Conservation (phyloP, 2,329 filamentous ascomycete genomes). For the Aspergillus udagawae region DNA sequence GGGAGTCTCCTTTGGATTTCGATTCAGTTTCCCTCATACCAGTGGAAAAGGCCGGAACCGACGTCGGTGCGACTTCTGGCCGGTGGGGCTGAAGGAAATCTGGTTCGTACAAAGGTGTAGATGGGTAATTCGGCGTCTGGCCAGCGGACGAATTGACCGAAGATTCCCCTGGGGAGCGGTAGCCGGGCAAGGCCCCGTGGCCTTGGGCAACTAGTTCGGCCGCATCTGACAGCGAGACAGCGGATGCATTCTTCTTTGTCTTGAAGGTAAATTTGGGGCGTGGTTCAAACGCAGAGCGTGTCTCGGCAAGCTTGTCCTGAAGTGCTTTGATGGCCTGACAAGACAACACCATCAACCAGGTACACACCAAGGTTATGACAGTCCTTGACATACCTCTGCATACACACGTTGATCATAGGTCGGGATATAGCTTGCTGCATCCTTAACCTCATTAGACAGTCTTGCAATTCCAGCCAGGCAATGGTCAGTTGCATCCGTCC, state of each 20-base stretch:
- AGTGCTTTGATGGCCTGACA: conserved; percentile 71
- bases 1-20: conserved; percentile 10
- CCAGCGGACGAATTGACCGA: conserved; percentile 38
- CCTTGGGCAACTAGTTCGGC: conserved; percentile 51
- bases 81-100: conserved; percentile 30
- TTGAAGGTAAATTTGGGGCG: conserved; percentile 84
- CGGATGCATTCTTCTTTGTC: conserved; percentile 51
- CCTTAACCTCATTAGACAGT: conserved; percentile 78
- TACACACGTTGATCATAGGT: conserved; percentile 88
- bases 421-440: conserved; percentile 76
- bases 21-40: conserved; percentile 21
- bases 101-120: conserved; percentile 34
- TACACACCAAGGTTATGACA: neutral
- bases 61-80: conserved; percentile 35
- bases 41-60: conserved; percentile 23
- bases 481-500: conserved; percentile 74
- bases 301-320: conserved; percentile 71
- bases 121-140: conserved; percentile 33
- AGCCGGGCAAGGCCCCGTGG: conserved; percentile 42
- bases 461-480: conserved; percentile 74
- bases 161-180: conserved; percentile 39
- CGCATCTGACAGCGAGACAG: conserved; percentile 54
- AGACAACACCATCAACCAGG: conserved; percentile 16
- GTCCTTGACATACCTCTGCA: conserved; percentile 56
- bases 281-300: conserved; percentile 64